Base-by-base conservation (phyloP, 768 basidiomycete genomes). In the Serpula lacrymans region DNA sequence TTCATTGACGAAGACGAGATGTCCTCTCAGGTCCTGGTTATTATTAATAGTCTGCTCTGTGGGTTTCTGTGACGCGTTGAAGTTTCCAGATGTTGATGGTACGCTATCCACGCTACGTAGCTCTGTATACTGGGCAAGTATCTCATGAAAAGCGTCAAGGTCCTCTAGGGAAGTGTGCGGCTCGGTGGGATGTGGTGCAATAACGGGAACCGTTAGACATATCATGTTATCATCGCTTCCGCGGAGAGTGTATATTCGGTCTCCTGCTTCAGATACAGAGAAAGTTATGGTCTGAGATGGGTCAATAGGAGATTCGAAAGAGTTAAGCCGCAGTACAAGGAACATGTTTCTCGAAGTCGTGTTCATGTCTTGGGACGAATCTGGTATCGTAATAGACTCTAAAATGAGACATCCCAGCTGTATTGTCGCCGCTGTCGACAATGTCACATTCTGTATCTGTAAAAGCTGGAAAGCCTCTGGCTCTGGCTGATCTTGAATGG, bases 1-100 rank as follows among this genome's bases (percentile, higher is more conserved):
- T 55, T 88, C 77, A 55, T 90, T 78, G 39, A 89, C 72, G 46
- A 87, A 72, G 27, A 88, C 77, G 22, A 88, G 70, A 36, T 74
- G 75, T 5, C 85, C 84, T 28, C 69, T 49, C 28, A 61, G 30
- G 28, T 64, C 65, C 37, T 40, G 41, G 39, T 44, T 36, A 27
- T 14, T 34, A 20, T 69, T 38, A 10, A 53, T 34, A 3, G 34
- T 34, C 22, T 47, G 32, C 11, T 31, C 37, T 33, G 52, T 43
- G 41, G 48, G 49, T 35, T 40, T 34, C 27, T 38, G 32, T 27
- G 45, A 36, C 41, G 39, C 42, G 12, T 49, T 34, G 40, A 9
- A 18, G 16, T 28, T 37, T 14, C 31, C n/a, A 20, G 32, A 32
- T 21, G 10, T 41, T 29, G 16, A 25, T 30, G 20, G 41, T n/a